Evolutionary conservation across 306 rosid species (phyloP), one percentile per base, ranked within the genome.

Genomic region (Hippophae gyantsensis): DNA sequence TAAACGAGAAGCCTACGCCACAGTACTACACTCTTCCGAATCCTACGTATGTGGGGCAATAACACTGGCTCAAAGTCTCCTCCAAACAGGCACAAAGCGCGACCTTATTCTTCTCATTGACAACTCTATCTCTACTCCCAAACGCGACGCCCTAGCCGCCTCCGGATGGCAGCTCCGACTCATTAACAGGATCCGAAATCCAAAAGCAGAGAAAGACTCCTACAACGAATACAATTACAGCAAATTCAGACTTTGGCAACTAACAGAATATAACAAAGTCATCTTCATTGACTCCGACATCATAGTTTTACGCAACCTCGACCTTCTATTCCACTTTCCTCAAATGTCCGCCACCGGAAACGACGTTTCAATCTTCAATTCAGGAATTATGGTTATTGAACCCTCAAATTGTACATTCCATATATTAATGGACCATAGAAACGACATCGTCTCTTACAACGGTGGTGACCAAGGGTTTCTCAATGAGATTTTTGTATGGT

Each of bases 181-280:
- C 71, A 92, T 88, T 8, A 60, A 72, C 23, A 79, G 99, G 1
- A 92, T 92, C 56, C 79, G 99, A 13, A 92, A 92, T 71, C 96
- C 99, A 0, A 63, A 64, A 26, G 86, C 99, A 0, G 73, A 71
- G 54, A 82, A 78, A 1, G 63, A 63, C 27, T 75, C 99, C 8
- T 92, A 92, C 72, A 92, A 92, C 61, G 96, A 92, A 67, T 92
- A 92, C 79, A 92, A 92, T 69, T 92, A 92, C 77, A 92, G 93
- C 79, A 92, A 92, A 85, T 82, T 92, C 67, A 83, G 96, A 5
- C 71, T 92, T 1, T 92, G 99, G 99, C 96, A 85, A 68, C 84
- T 92, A 41, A 88, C 90, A 4, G 82, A 78, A 18, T 92, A 92
- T 56, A 71, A 85, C 41, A 87, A 82, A 56, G 44, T 92, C 54